These are phyloP conservation scores for Cryptococcus sp. DNA, from an alignment of 1,284 basidiomycete species.

Conservation along the genomic window DNA sequence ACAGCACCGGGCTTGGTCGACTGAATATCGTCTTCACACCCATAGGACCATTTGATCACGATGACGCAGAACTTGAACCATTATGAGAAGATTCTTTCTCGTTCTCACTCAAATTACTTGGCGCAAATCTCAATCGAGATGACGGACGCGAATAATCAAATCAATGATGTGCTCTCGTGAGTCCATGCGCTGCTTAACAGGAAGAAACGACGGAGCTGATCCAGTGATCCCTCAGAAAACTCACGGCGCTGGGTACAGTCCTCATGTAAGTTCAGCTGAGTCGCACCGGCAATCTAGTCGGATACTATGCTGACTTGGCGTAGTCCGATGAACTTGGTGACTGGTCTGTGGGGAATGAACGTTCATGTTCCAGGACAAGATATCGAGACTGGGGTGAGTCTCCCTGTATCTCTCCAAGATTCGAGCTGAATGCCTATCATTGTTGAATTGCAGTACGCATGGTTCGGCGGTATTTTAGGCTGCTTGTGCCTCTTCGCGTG, in stretches of 20 bases:
- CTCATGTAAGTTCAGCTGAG: slow-evolving; percentile 64
- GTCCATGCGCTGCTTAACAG: too few species aligned
- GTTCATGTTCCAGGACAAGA: slow-evolving; percentile 76
- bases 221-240: slow-evolving; percentile 65
- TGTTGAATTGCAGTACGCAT: slow-evolving; percentile 59
- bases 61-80: slow-evolving; percentile 99
- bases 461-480: slow-evolving; percentile 85
- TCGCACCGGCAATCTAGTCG: not conserved
- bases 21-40: slow-evolving; percentile 40
- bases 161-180: slow-evolving; percentile 86
- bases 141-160: slow-evolving; percentile 99
- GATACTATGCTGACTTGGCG: not conserved
- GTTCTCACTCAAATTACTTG: slow-evolving; percentile 98
- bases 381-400: slow-evolving; percentile 53
- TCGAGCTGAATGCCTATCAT: slow-evolving; percentile 24
- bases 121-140: slow-evolving; percentile 98
- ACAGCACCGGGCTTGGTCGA: slow-evolving; percentile 10
- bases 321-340: slow-evolving; percentile 88
- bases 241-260: slow-evolving; percentile 96
- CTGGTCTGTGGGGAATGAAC: slow-evolving; percentile 62
- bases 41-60: slow-evolving; percentile 88
- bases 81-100: slow-evolving; percentile 97
- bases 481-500: slow-evolving; percentile 73
- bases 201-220: slow-evolving; percentile 3
- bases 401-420: slow-evolving; percentile 1